Evolutionary conservation across 441 rosid species (phyloP).

Genomic region (Populus hybrid): DNA sequence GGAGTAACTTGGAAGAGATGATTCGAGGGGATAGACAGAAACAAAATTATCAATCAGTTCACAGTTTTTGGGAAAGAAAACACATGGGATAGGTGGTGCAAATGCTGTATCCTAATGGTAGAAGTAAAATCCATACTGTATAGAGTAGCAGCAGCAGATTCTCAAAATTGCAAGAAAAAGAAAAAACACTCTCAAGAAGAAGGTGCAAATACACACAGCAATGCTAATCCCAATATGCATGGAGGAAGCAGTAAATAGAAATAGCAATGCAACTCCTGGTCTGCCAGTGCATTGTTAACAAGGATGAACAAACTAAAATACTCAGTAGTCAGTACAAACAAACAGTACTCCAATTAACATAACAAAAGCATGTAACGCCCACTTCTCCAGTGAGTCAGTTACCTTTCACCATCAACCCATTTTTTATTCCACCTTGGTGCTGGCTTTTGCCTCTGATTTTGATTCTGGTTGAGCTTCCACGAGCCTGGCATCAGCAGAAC

Average conservation of each 20-base stretch:
- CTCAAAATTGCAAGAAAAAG: background rate
- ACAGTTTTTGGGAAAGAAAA: background rate
- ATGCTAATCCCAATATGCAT: background rate
- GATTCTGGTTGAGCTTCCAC: conserved; percentile 41
- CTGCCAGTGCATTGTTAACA: conserved; percentile 11
- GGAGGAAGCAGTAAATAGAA: background rate
- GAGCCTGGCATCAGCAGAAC: conserved; percentile 47
- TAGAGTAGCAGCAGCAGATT: background rate
- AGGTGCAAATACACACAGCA: conserved; percentile 7
- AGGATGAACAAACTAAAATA: conserved; percentile 9
- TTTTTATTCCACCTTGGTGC: conserved; percentile 36
- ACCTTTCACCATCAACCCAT: conserved; percentile 26
- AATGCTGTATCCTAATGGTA: background rate
- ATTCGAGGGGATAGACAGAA: background rate
- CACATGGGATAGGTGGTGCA: background rate
- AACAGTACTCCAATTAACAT: background rate
- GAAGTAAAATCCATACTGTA: background rate
- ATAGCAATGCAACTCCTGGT: background rate
- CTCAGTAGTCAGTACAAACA: background rate
- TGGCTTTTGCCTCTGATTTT: conserved; percentile 51
- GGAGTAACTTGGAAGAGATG: too few species aligned
- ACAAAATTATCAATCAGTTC: background rate
- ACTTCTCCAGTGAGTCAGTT: conserved; percentile 8
- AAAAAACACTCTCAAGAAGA: background rate
- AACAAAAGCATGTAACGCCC: background rate